Evolutionary conservation across 73 alveolate species (phyloP).

Genomic region (Blepharisma stoltei): DNA sequence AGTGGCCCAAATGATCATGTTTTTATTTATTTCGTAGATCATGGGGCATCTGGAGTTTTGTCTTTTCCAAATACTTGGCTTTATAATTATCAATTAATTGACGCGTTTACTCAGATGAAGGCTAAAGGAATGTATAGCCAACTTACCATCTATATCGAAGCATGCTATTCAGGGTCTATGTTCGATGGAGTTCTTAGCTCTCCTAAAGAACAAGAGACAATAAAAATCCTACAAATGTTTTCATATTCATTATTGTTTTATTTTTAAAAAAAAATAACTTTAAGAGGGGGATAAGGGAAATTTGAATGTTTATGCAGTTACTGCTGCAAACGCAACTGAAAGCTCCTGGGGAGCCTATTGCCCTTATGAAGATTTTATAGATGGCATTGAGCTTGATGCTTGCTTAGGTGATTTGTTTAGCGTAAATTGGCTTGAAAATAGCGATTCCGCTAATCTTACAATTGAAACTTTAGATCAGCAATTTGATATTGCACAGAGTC

Average conservation of each 20-base stretch:
- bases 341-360: conserved; percentile 96
- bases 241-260: too few relatives aligned
- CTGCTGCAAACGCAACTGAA: conserved; percentile 95
- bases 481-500: conserved; percentile 58
- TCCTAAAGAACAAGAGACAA: too few relatives aligned
- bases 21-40: conserved; percentile 93
- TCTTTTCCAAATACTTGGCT: conserved; percentile 80
- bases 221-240: too few relatives aligned
- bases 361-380: conserved; percentile 78
- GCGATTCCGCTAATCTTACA: conserved; percentile 66
- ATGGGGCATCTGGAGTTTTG: conserved; percentile 88
- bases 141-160: conserved; percentile 92
- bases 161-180: conserved; percentile 98
- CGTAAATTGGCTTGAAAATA: conserved; percentile 94
- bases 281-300: too few relatives aligned
- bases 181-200: conserved; percentile 48
- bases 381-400: conserved; percentile 91
- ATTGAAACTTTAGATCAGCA: conserved; percentile 74
- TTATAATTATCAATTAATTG: conserved; percentile 71
- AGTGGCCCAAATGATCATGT: conserved; percentile 58
- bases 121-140: conserved; percentile 76
- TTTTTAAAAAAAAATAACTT: too few relatives aligned
- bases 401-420: conserved; percentile 98
- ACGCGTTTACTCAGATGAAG: conserved; percentile 80
- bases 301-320: conserved; percentile 78